A percentile compares a stretch with the other conserved stretches of the same genome.
phyloP scores from a whole-genome alignment of 805 yeast species.

The Metschnikowia cubensis region DNA sequence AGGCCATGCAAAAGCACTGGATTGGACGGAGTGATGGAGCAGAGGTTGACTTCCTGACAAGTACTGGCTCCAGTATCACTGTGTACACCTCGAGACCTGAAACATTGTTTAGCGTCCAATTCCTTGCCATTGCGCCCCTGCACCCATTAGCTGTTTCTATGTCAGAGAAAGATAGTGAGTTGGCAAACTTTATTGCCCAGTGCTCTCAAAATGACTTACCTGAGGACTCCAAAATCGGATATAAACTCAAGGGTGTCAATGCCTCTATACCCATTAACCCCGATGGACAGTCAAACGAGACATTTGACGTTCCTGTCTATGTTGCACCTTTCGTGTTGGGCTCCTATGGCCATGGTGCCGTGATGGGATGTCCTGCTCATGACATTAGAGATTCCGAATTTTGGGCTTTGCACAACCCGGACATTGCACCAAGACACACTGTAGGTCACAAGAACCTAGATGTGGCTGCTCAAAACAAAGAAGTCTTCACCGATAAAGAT shows the following conservation, averaged over 20 bases:
- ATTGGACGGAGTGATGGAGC: constrained; percentile 86
- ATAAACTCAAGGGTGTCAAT: constrained; percentile 37
- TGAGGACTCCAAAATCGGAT: constrained; percentile 49
- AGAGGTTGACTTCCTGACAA: constrained; percentile 50
- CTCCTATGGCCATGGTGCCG: constrained; percentile 86
- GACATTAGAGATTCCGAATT: constrained; percentile 80
- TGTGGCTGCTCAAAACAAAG: constrained; percentile 8
- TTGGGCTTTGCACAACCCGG: constrained; percentile 64
- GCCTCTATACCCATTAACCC: constrained; percentile 59
- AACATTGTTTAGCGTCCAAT: constrained; percentile 79
- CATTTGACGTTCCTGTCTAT: constrained; percentile 60
- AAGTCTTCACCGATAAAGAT: constrained; percentile 49
- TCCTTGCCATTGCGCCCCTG: constrained; percentile 68
- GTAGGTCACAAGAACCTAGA: constrained; percentile 39
- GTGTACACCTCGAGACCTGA: constrained; percentile 90
- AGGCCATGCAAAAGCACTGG: constrained; percentile 91
- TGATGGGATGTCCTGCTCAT: constrained; percentile 97
- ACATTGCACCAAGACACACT: constrained; percentile 36
- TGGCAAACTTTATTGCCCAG: constrained; percentile 46
- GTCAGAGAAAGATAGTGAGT: constrained; percentile 33
- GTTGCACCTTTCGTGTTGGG: constrained; percentile 89
- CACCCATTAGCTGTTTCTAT: constrained; percentile 55
- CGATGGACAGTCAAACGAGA: constrained; percentile 13
- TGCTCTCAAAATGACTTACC: constrained; percentile 42
- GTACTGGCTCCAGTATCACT: constrained; percentile 27